Percentiles rank a stretch among this genome's conserved stretches.
Conservation (phyloP, 2,329 filamentous ascomycete species). For the Massarina eburnea region DNA sequence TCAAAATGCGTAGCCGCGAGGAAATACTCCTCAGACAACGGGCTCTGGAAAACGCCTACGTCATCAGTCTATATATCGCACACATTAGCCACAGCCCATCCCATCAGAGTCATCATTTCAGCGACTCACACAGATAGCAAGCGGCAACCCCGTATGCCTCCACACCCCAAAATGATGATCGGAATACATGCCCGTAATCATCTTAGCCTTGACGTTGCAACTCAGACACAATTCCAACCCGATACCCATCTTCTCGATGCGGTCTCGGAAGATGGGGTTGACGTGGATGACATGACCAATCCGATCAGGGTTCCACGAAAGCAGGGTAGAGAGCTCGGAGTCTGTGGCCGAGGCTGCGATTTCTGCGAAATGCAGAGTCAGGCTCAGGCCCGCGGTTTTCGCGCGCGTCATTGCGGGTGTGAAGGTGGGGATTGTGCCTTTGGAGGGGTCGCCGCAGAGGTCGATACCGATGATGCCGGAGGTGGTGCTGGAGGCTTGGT, state of each 20-base stretch:
- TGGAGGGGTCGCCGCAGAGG: constrained; percentile 73
- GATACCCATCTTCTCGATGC: constrained; percentile 57
- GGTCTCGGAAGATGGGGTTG: constrained; percentile 58
- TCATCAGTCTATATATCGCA: constrained; percentile 69
- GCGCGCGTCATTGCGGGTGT: constrained; percentile 61
- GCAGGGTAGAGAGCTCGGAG: constrained; percentile 63
- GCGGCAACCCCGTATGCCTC: constrained; percentile 55
- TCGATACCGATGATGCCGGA: constrained; percentile 72
- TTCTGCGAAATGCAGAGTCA: constrained; percentile 82
- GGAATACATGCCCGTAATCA: constrained; percentile 65
- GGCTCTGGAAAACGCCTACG: constrained; percentile 77
- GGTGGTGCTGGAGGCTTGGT: constrained; percentile 40
- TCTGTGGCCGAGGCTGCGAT: constrained; percentile 58
- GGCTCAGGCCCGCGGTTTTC: constrained; percentile 55
- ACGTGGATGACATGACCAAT: constrained; percentile 81
- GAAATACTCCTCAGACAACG: constrained; percentile 74
- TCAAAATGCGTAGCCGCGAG: constrained; percentile 72
- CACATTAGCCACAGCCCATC: constrained; percentile 9
- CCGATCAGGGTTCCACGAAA: constrained; percentile 67
- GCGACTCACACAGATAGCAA: constrained; percentile 68
- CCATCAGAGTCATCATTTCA: background rate
- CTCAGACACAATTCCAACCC: constrained; percentile 77
- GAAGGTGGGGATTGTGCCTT: constrained; percentile 63
- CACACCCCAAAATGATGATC: constrained; percentile 80
- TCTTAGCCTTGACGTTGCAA: constrained; percentile 76